Evolutionary conservation across 768 basidiomycete species (phyloP), one percentile per base, ranked within the genome.

Genomic region (Podaxis sp.): DNA sequence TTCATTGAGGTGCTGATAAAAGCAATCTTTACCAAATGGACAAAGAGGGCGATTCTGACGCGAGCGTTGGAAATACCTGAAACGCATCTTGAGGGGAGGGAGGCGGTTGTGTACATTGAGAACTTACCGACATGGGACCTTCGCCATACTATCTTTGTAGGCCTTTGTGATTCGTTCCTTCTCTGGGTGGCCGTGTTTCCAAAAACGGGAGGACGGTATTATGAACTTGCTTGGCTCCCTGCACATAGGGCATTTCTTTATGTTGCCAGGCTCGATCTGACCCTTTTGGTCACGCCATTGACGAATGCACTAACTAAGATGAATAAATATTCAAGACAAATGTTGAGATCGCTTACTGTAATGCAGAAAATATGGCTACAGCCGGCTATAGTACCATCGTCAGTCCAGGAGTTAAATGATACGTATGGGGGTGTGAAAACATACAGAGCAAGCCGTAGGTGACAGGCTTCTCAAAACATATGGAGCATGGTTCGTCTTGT

Each of bases 301-400:
- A 49, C 85, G 86, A 63, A 94, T 90, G 70, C 92, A 94, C 88
- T 92, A 66, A 28, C 56, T 37, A 36, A 13, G 54, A 49, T 50
- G 53, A 68, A 38, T 63, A 54, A 56, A 28, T 24, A 24, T 20
- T 15, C 46, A 50, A 51, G 10, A 20, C 1, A 28, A 40, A 15
- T 41, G 58, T 49, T 11, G 56, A 52, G 8, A 22, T 36, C 51
- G 74, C 81, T 62, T 70, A 91, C 91, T 63, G 82, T 72, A 40
- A 89, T 78, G 71, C 92, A 94, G 72, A 92, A 93, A 53, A 91
- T 76, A 72, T 94, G 92, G 64, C 82, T 87, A 70, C 92, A 94
- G 36, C 85, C 87, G 22, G 73, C 90, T 92, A 64, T 11, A 55
- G 20, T 37, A 26, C 52, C 28, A 55, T 11, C 22, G 64, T 44